Conservation (phyloP, 148 eudicot genomes). For the Beta vulgaris region DNA sequence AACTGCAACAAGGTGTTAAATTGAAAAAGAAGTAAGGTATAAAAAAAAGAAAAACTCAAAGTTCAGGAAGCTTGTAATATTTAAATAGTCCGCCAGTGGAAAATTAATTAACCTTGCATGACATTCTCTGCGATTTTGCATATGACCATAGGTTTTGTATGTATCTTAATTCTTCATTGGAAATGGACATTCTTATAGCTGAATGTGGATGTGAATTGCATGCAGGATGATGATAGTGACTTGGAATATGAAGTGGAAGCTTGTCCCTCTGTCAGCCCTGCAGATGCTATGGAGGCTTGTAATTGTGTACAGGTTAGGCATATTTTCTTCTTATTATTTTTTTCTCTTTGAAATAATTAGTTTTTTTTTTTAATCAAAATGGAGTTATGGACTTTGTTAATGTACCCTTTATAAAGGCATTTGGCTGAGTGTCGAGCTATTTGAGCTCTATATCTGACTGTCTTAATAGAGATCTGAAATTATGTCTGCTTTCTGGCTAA, state of each 20-base stretch:
- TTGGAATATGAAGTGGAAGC: constrained; percentile 76
- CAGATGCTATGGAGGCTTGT: constrained; percentile 59
- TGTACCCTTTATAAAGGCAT: no score
- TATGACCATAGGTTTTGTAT: not conserved
- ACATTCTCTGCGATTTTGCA: not conserved
- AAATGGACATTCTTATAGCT: not conserved
- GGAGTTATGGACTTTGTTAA: no score
- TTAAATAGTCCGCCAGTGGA: not conserved
- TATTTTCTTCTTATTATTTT: no score
- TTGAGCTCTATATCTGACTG: not conserved
- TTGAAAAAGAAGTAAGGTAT: not conserved
- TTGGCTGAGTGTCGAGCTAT: not conserved
- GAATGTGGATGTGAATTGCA: constrained; percentile 6
- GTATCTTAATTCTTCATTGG: not conserved
- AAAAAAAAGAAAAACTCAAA: not conserved
- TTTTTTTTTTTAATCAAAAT: no score
- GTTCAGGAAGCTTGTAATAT: not conserved
- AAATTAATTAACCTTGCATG: constrained; percentile 1
- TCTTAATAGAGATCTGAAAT: not conserved
- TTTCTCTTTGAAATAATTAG: no score
- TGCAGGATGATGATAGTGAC: constrained; percentile 95
- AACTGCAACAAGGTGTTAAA: not conserved
- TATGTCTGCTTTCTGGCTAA: not conserved
- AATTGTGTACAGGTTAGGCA: constrained; percentile 74
- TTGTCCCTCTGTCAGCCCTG: constrained; percentile 52